phyloP scores from a whole-genome alignment of 768 basidiomycete genomes.

The Macrolepiota dolichaula region DNA sequence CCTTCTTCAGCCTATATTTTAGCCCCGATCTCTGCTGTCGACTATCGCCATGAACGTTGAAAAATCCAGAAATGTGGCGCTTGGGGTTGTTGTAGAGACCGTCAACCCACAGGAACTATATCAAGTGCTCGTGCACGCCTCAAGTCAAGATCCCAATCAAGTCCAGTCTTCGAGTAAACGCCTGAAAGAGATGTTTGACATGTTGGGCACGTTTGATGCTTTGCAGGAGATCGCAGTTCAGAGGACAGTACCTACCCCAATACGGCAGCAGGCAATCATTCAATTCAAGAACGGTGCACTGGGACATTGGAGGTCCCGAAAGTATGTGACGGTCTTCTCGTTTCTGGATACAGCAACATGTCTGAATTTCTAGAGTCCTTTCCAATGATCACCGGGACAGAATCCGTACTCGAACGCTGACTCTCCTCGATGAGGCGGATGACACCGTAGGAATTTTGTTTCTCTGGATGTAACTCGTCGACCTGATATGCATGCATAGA shows the following conservation, averaged over 20 bases:
- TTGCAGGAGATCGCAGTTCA: constrained; percentile 73
- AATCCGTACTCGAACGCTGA: constrained; percentile 64
- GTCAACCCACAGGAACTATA: constrained; percentile 65
- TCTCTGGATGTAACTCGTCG: background rate
- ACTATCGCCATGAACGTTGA: constrained; percentile 22
- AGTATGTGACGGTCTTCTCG: constrained; percentile 37
- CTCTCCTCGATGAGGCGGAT: constrained; percentile 74
- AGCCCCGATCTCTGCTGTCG: background rate
- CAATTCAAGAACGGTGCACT: constrained; percentile 84
- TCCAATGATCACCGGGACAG: constrained; percentile 60
- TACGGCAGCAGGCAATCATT: constrained; percentile 81
- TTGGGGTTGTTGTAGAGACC: constrained; percentile 34
- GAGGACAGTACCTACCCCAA: constrained; percentile 51
- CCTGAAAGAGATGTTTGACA: constrained; percentile 64
- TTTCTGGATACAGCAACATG: constrained; percentile 3
- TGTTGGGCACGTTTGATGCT: constrained; percentile 67
- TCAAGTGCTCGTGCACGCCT: constrained; percentile 62
- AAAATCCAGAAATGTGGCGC: constrained; percentile 20
- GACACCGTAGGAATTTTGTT: constrained; percentile 51
- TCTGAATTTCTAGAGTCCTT: constrained; percentile 47
- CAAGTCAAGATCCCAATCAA: constrained; percentile 65
- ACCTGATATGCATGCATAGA: constrained; percentile 37
- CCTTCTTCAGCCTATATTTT: background rate
- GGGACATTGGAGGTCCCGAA: constrained; percentile 74
- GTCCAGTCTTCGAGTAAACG: constrained; percentile 50